phyloP scores from a whole-genome alignment of 192 early-diverging fungal species.

The Geranomyces michiganensis region DNA sequence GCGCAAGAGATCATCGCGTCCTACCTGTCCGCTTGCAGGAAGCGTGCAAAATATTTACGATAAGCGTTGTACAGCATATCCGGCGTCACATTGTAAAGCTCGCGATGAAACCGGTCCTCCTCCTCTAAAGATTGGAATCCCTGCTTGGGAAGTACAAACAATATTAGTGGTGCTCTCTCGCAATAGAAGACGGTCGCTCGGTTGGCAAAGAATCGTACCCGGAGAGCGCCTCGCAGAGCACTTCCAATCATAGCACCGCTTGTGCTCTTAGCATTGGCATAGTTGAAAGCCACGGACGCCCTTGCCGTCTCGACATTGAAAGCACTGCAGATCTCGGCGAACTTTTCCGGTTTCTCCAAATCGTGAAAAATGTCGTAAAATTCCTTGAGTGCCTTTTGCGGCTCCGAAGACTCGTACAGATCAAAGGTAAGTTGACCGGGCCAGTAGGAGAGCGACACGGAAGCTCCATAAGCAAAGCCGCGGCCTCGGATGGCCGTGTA shows the following conservation, averaged over 20 bases:
- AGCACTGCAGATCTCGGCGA: conserved; percentile 39
- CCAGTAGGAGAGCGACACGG: conserved; percentile 60
- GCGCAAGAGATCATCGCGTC: not conserved
- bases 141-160: conserved; percentile 28
- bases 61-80: conserved; percentile 60
- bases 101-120: conserved; percentile 42
- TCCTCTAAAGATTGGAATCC: conserved; percentile 60
- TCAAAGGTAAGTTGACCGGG: conserved; percentile 55
- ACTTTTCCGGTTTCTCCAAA: conserved; percentile 51
- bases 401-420: conserved; percentile 53
- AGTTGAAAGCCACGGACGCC: conserved; percentile 47
- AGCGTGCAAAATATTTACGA: conserved; percentile 59
- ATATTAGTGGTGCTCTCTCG: not conserved
- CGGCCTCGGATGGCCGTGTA: conserved; percentile 74
- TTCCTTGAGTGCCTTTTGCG: conserved; percentile 41
- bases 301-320: conserved; percentile 61
- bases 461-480: conserved; percentile 74
- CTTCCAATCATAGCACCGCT: conserved; percentile 40
- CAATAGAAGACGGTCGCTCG: not conserved
- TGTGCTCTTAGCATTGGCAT: conserved; percentile 42
- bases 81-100: conserved; percentile 53
- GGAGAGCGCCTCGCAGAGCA: conserved; percentile 37
- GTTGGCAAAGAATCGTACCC: conserved; percentile 31
- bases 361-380: conserved; percentile 49
- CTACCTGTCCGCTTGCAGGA: conserved; percentile 42